Evolutionary conservation across 192 early-diverging fungal genomes (phyloP).

Genomic region (Coemansia sp.): DNA sequence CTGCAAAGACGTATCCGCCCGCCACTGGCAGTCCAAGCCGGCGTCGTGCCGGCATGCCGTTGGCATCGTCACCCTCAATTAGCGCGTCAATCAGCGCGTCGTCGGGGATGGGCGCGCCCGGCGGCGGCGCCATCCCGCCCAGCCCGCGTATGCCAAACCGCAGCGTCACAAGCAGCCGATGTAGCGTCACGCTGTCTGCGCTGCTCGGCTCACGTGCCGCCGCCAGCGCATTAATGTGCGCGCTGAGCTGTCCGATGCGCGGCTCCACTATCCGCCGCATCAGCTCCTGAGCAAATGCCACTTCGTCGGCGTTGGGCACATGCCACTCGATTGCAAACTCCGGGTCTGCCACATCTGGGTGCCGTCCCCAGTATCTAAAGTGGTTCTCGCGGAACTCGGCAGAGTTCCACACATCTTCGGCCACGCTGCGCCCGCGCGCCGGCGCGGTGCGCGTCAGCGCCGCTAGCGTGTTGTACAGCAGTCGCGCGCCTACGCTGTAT

Average conservation of each 20-base stretch:
- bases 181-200: conserved; percentile 30
- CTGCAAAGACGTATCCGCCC: conserved; percentile 68
- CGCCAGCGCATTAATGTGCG: conserved; percentile 10
- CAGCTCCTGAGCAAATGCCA: conserved; percentile 64
- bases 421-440: conserved; percentile 26
- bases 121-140: conserved; percentile 31
- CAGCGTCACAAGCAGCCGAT: conserved; percentile 20
- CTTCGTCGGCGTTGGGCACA: conserved; percentile 61
- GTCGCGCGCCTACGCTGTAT: conserved; percentile 21
- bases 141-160: conserved; percentile 22
- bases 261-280: conserved; percentile 55
- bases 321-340: conserved; percentile 71
- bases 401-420: conserved; percentile 24
- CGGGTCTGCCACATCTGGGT: conserved; percentile 44
- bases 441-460: conserved; percentile 16
- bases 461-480: conserved; percentile 13
- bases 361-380: conserved; percentile 75
- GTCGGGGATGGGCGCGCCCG: conserved; percentile 2
- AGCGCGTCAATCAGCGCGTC: conserved; percentile 17
- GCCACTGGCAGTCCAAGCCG: conserved; percentile 39
- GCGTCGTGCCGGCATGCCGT: conserved; percentile 28
- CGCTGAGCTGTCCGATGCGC: conserved; percentile 16
- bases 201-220: conserved; percentile 10
- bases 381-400: conserved; percentile 60
- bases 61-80: conserved; percentile 17